These are phyloP conservation scores for Moricandia arvensis DNA, from an alignment of 345 rosid genomes.

Conservation along the genomic window DNA sequence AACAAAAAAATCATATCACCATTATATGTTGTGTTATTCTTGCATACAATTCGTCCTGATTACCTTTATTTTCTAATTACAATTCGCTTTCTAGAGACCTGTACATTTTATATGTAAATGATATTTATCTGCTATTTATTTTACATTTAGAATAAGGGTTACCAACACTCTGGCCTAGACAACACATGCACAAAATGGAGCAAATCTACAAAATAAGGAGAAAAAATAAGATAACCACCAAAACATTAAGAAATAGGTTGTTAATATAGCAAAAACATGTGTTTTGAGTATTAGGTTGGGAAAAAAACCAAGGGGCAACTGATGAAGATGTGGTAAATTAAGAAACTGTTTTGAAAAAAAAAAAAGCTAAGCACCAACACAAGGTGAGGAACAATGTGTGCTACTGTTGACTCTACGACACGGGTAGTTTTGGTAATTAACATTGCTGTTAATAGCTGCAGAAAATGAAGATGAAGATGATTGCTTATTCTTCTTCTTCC, in stretches of 20 bases:
- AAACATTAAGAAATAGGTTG: not conserved
- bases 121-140: not conserved
- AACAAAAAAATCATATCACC: too few relatives aligned
- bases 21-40: too few relatives aligned
- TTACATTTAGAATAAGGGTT: not conserved
- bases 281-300: conserved; percentile 4
- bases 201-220: conserved; percentile 5
- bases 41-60: too few relatives aligned
- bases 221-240: not conserved
- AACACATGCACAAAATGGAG: not conserved
- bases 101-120: not conserved
- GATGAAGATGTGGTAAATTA: not conserved
- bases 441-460: conserved; percentile 26
- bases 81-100: not conserved
- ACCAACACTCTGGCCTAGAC: not conserved
- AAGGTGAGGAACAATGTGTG: conserved; percentile 43
- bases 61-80: not conserved
- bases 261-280: not conserved
- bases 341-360: not conserved
- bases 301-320: not conserved
- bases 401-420: conserved; percentile 47
- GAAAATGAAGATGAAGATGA: conserved; percentile 33
- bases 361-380: conserved; percentile 32
- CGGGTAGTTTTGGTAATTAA: conserved; percentile 40
- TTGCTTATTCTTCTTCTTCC: conserved; percentile 48